phyloP scores from a whole-genome alignment of 2,329 filamentous ascomycete species.

The Parastagonospora nodorum region DNA sequence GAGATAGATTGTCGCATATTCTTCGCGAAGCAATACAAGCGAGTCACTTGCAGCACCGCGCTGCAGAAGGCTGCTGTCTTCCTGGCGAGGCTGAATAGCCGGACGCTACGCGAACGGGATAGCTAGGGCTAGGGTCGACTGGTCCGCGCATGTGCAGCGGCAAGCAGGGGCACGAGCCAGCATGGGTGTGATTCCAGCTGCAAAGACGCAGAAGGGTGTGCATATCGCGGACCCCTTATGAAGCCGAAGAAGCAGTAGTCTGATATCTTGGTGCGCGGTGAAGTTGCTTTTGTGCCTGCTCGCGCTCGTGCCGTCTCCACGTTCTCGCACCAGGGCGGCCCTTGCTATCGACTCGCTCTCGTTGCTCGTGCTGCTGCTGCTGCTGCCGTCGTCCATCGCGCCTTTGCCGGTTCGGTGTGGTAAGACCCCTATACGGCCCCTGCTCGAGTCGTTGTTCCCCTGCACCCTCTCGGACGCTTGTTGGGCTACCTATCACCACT shows the following conservation, averaged over 20 bases:
- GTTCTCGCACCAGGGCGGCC: too few relatives aligned
- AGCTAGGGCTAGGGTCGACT: not conserved
- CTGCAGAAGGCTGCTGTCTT: not conserved
- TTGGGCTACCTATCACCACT: not conserved
- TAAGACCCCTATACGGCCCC: too few relatives aligned
- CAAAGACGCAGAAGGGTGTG: constrained; percentile 4
- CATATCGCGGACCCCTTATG: constrained; percentile 6
- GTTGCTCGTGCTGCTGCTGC: too few relatives aligned
- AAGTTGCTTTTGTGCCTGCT: not conserved
- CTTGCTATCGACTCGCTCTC: too few relatives aligned
- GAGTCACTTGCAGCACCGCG: not conserved
- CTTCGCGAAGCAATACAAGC: not conserved
- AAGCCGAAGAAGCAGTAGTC: not conserved
- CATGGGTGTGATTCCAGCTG: constrained; percentile 9
- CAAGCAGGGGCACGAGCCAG: constrained; percentile 4
- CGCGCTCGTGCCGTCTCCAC: too few relatives aligned
- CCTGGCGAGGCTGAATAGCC: constrained; percentile 11
- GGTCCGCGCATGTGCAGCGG: constrained; percentile 7
- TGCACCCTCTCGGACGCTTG: not conserved
- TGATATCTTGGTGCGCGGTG: not conserved
- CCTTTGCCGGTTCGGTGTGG: too few relatives aligned
- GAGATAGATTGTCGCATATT: constrained; percentile 4
- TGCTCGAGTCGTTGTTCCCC: not conserved
- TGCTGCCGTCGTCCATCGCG: too few relatives aligned
- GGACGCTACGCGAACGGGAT: constrained; percentile 13